Conservation (phyloP, 352 stramenopile genomes). For the Globisporangium solare region DNA sequence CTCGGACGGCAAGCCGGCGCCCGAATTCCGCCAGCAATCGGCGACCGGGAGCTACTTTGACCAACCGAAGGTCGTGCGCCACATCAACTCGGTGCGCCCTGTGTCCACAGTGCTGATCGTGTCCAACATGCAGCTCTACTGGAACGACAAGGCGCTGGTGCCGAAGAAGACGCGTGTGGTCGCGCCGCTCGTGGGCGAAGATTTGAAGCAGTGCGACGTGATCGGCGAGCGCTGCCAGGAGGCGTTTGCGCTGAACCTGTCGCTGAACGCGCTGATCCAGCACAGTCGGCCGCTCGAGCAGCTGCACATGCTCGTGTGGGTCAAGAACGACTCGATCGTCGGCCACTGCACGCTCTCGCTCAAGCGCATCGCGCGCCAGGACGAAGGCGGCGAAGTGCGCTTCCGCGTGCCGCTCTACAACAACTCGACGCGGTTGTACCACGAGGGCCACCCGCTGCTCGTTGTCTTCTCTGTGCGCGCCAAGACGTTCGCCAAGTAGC, state of each 20-base stretch:
- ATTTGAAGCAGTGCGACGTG: constrained; percentile 73
- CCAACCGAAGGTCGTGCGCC: constrained; percentile 61
- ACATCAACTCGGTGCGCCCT: constrained; percentile 47
- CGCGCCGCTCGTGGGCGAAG: constrained; percentile 69
- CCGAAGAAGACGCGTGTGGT: constrained; percentile 77
- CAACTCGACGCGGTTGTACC: constrained; percentile 74
- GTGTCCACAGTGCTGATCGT: constrained; percentile 70
- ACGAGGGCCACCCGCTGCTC: constrained; percentile 62
- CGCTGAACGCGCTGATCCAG: constrained; percentile 71
- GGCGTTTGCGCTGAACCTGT: constrained; percentile 49
- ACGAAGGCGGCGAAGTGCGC: constrained; percentile 64
- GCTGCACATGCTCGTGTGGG: constrained; percentile 83
- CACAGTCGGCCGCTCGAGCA: constrained; percentile 66
- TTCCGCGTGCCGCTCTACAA: constrained; percentile 77
- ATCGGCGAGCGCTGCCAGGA: constrained; percentile 61
- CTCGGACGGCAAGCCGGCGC: constrained; percentile 17
- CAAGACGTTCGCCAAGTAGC: constrained; percentile 79
- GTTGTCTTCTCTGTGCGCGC: constrained; percentile 74
- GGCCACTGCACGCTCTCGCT: constrained; percentile 80
- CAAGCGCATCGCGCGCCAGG: constrained; percentile 66
- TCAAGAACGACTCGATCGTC: constrained; percentile 73
- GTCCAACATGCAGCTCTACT: constrained; percentile 73
- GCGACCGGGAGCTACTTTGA: constrained; percentile 71
- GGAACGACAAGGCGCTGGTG: constrained; percentile 67
- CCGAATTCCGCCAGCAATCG: constrained; percentile 22